These are phyloP conservation scores for Xylariaceae sp. DNA, from an alignment of 2,329 filamentous ascomycete species.

Conservation along the genomic window DNA sequence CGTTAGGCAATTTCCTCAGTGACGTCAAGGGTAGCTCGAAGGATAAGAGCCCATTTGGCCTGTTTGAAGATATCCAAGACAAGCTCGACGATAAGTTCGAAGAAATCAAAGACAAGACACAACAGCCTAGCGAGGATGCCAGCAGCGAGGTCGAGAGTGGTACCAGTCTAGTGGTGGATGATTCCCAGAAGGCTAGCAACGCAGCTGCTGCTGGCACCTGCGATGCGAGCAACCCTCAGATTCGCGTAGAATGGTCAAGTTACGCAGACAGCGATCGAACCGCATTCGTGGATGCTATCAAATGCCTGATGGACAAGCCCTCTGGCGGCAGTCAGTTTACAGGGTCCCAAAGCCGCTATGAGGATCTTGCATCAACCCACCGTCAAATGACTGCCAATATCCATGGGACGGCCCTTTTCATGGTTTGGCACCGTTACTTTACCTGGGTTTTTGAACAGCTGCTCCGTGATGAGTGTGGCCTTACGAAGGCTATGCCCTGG, in stretches of 20 bases:
- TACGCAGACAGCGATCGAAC: conserved; percentile 27
- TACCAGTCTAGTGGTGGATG: conserved; percentile 5
- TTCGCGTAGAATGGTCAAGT: conserved; percentile 32
- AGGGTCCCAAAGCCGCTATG: conserved; percentile 31
- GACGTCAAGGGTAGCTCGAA: conserved; percentile 14
- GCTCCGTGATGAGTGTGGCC: conserved; percentile 37
- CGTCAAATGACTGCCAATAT: conserved; percentile 31
- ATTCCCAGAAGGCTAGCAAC: conserved; percentile 2
- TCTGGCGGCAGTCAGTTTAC: conserved; percentile 23
- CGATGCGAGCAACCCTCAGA: conserved; percentile 21
- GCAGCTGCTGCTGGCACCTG: conserved; percentile 19
- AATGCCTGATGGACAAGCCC: conserved; percentile 32
- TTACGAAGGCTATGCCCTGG: conserved; percentile 35
- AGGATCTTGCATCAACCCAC: conserved; percentile 37
- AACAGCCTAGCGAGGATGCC: background rate
- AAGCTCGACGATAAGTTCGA: no score
- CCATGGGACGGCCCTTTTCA: conserved; percentile 27
- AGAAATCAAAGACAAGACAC: background rate
- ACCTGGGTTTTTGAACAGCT: conserved; percentile 33
- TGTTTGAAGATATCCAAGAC: conserved; percentile 8
- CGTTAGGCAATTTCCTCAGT: conserved; percentile 10
- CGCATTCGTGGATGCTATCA: conserved; percentile 31
- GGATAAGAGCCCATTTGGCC: background rate
- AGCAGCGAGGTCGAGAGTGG: conserved; percentile 4
- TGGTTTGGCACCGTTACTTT: conserved; percentile 39